Evolutionary conservation across 306 rosid genomes (phyloP).

Genomic region (Pachyrhizus erosus): DNA sequence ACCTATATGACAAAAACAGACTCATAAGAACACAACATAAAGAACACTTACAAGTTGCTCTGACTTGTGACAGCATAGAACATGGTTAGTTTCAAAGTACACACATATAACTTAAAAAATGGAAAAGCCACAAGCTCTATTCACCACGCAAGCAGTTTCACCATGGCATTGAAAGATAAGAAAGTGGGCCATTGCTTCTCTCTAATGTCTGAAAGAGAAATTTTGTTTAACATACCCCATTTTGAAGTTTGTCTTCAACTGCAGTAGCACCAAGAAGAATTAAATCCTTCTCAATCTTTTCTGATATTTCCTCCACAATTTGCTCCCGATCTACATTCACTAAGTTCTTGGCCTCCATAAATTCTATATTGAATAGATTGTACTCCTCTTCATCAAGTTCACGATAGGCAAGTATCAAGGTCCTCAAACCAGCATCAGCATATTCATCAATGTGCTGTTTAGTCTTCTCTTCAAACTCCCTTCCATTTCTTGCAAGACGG

Average conservation of each 20-base stretch:
- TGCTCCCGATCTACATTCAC: constrained; percentile 45
- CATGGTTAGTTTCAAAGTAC: not conserved
- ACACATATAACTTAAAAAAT: not conserved
- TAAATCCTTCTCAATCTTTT: constrained; percentile 46
- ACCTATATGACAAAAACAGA: constrained; percentile 34
- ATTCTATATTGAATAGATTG: constrained; percentile 34
- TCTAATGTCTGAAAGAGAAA: not conserved
- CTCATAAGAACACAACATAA: constrained; percentile 2
- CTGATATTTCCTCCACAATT: constrained; percentile 38
- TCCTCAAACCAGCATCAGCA: constrained; percentile 51
- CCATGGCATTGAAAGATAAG: not conserved
- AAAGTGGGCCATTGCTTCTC: not conserved
- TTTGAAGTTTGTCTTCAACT: constrained; percentile 53
- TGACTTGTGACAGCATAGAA: not conserved
- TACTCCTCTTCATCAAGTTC: constrained; percentile 44
- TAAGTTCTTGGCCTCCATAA: constrained; percentile 40
- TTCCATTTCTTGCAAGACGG: constrained; percentile 41
- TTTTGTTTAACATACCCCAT: constrained; percentile 41
- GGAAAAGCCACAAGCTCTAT: not conserved
- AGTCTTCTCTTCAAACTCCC: constrained; percentile 48
- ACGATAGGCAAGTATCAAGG: constrained; percentile 46
- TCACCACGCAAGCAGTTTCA: not conserved
- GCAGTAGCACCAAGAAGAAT: constrained; percentile 52
- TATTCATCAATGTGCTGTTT: constrained; percentile 50
- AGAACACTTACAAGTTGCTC: not conserved